Base-by-base conservation (phyloP, 306 rosid genomes). In the Cicer chorassanicum region DNA sequence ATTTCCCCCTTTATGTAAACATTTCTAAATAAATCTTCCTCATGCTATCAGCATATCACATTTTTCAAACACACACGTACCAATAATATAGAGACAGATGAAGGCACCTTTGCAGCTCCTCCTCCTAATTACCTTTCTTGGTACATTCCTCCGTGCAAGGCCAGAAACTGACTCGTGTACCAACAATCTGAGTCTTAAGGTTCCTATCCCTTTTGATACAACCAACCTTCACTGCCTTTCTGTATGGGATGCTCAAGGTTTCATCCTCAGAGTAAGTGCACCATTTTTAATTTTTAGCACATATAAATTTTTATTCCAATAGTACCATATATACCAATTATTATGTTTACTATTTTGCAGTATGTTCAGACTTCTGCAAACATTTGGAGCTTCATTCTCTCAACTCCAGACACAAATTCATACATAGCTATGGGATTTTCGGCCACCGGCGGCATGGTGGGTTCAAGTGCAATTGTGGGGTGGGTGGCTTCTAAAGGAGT, bases 391-490 rank as follows among this genome's bases (percentile, higher is more conserved):
- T 89, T 91, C 81, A 80, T 91, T 61, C 88, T 91, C 24, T 91
- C 97, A 38, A 78, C 92, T 15, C 95, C 92, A 5, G 81, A 80
- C 39, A 76, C 84, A 67, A 81, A 82, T 61, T 84, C 95, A 3
- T 91, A 80, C 83, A 77, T 87, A 73, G 95, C 90, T 11, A 89
- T 91, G 62, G 97, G 92, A 11, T 91, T 91, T 82, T 91, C 97
- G 6, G 70, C 76, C 39, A 66, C 14, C 8, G 95, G 97, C 0
- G 10, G 16, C 50, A 91, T 91, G 97, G 88, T 77, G 41, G 88
- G 91, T 2, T 91, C 97, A 24, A 91, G 95, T 72, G 97, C 92
- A 8, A 57, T 91, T 24, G 97, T 91, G 54, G 97, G 97, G 41
- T 91, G 97, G 97, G 73, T 88, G n/a, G 51, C 82, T 6, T 68